Evolutionary conservation across 768 basidiomycete species (phyloP), one percentile per base, ranked within the genome.

Genomic region (Tricholoma hemisulphureum): DNA sequence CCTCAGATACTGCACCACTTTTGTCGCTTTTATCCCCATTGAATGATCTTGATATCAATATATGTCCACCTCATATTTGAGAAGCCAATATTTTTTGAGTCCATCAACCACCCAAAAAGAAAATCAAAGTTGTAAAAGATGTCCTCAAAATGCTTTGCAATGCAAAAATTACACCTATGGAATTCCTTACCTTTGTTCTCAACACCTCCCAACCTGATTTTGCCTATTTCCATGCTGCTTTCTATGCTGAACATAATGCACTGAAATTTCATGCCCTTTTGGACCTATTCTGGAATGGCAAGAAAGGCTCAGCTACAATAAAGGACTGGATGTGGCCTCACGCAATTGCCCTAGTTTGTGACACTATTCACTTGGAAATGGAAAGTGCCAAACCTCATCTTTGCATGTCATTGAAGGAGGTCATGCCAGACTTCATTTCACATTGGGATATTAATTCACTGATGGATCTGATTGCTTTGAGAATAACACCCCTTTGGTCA

Each of bases 331-430:
- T 65, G 39, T 2, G n/a, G 4, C 57, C 61, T 2, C 60, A 61
- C 43, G 64, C 68, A 1, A 18, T 65, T 18, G 46, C 63, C 1
- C 51, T 64, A 5, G 55, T 67, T 11, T 65, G 64, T 35, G 53
- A 63, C 8, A 52, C 24, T 2, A 51, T 67, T 26, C 49, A 57
- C n/a, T 11, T 14, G 1, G 66, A 69, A 39, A 69, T 67, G 65
- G 66, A 67, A n/a, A 37, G 23, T 0, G 66, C 64, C 5, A 69
- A 69, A 51, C 65, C 65, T 2, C 20, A 48, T 14, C 60, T 67
- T 3, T 26, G 24, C 0, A 67, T 69, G 65, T 52, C 18, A 2
- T 59, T 61, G 2, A 58, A 26, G 2, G 53, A 69, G 2, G 59
- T 60, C 4, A 65, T 64, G 0, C 58, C 64, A 0, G 60, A 66